Evolutionary conservation across 2,329 filamentous ascomycete genomes (phyloP).

Genomic region (Sclerotinia trifoliorum): DNA sequence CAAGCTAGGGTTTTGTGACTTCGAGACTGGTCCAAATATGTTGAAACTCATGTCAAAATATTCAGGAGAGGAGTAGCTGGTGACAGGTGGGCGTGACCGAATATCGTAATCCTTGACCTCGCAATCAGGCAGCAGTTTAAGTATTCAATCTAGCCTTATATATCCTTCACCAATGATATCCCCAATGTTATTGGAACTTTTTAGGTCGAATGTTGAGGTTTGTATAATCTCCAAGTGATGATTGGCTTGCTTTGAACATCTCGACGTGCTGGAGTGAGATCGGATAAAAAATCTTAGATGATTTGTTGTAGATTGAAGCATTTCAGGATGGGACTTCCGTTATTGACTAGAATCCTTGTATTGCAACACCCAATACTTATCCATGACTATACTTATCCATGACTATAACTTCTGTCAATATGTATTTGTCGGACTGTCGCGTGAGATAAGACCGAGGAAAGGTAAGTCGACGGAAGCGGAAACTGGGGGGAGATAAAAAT

Average conservation of each 20-base stretch:
- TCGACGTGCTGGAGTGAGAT: conserved; percentile 1
- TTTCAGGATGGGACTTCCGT: conserved; percentile 8
- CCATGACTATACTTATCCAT: conserved; percentile 3
- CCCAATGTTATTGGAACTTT: background rate
- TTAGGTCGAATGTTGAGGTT: conserved; percentile 12
- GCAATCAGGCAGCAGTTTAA: conserved; percentile 24
- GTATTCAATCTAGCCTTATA: conserved; percentile 7
- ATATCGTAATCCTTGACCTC: conserved; percentile 18
- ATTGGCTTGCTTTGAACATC: background rate
- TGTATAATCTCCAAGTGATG: conserved; percentile 6
- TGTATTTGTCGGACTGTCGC: conserved; percentile 9
- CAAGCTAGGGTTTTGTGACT: conserved; percentile 10
- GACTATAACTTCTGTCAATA: conserved; percentile 6
- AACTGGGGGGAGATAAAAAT: conserved; percentile 13
- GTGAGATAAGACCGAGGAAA: conserved; percentile 16
- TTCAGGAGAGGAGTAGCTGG: conserved; percentile 15
- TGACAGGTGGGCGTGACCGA: conserved; percentile 17
- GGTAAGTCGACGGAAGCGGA: conserved; percentile 1
- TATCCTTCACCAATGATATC: conserved; percentile 6
- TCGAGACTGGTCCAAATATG: conserved; percentile 18
- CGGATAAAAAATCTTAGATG: background rate
- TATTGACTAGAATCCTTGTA: conserved; percentile 17
- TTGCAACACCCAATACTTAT: conserved; percentile 10
- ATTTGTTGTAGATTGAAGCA: conserved; percentile 10
- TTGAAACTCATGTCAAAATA: conserved; percentile 6